A percentile compares a stretch with the other conserved stretches of the same genome.
These are phyloP conservation scores for Discostella stelligeroides DNA, from an alignment of 108 stramenopile species.

Conservation along the genomic window DNA sequence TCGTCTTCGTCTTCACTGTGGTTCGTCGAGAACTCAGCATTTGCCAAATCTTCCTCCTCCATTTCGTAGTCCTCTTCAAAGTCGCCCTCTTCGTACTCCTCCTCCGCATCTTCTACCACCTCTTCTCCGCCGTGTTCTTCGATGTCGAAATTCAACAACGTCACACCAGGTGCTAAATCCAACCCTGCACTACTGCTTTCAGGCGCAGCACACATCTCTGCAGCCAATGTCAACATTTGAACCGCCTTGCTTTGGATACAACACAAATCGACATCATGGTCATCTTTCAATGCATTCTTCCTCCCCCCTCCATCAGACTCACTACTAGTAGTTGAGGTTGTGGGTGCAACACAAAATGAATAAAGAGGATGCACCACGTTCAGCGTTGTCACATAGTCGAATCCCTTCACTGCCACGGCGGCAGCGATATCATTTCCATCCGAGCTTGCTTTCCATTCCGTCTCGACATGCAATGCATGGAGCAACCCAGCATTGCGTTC, in stretches of 20 bases:
- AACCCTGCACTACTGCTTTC: constrained; percentile 31
- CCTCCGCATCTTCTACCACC: constrained; percentile 37
- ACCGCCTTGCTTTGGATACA: constrained; percentile 71
- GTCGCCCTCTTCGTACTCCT: constrained; percentile 32
- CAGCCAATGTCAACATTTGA: constrained; percentile 65
- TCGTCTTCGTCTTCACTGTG: constrained; percentile 20
- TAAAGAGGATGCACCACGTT: constrained; percentile 65
- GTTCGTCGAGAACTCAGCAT: constrained; percentile 21
- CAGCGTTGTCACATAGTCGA: constrained; percentile 79
- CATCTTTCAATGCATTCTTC: constrained; percentile 14
- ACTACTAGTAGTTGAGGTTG: constrained; percentile 34
- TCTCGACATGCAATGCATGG: constrained; percentile 60
- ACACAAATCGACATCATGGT: constrained; percentile 59
- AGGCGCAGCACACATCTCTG: constrained; percentile 58
- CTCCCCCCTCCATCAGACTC: constrained; percentile 7
- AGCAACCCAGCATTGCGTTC: constrained; percentile 57
- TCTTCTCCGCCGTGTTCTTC: constrained; percentile 51
- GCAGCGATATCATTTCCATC: constrained; percentile 16
- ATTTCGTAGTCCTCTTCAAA: constrained; percentile 21
- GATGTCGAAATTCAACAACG: constrained; percentile 32
- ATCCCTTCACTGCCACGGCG: constrained; percentile 53
- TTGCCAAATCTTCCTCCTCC: constrained; percentile 31
- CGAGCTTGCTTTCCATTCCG: constrained; percentile 47
- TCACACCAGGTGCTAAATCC: constrained; percentile 32
- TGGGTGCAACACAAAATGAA: constrained; percentile 56